These are phyloP conservation scores for Ochromonas danica DNA, from an alignment of 108 stramenopile species.

Conservation along the genomic window DNA sequence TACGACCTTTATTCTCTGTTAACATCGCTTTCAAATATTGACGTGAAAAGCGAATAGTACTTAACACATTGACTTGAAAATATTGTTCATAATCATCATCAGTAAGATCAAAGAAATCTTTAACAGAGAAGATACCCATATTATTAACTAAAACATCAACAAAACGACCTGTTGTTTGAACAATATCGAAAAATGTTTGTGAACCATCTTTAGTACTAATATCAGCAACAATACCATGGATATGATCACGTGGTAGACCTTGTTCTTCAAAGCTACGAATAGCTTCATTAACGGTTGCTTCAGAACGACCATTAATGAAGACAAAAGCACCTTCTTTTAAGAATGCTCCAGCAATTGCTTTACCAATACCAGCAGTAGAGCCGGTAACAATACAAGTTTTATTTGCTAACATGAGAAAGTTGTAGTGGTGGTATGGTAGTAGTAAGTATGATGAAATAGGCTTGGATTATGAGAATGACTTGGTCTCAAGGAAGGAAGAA, in stretches of 20 bases:
- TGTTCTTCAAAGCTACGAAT: neutral
- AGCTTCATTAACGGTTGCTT: neutral
- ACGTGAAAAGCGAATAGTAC: constrained; percentile 25
- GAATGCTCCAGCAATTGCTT: neutral
- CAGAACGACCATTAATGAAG: constrained; percentile 11
- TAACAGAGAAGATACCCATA: constrained; percentile 21
- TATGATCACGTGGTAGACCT: neutral
- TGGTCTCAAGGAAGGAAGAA: too few species aligned
- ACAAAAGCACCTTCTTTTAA: constrained; percentile 4
- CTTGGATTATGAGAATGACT: too few species aligned
- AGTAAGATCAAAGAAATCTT: constrained; percentile 20
- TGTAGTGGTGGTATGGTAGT: too few species aligned
- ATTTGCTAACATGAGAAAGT: neutral
- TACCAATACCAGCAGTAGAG: constrained; percentile 24
- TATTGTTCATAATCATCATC: neutral
- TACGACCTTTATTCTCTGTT: neutral
- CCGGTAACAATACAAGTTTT: constrained; percentile 30
- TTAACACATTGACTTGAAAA: constrained; percentile 29
- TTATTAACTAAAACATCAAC: constrained; percentile 30
- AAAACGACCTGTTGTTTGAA: neutral
- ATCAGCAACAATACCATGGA: constrained; percentile 3
- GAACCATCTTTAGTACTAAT: constrained; percentile 18
- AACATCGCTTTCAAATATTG: constrained; percentile 18
- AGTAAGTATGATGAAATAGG: too few species aligned
- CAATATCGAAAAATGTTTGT: neutral